A percentile compares a stretch with the other conserved stretches of the same genome.
Conservation (phyloP, 352 stramenopile species). For the Pythium guiyangense region DNA sequence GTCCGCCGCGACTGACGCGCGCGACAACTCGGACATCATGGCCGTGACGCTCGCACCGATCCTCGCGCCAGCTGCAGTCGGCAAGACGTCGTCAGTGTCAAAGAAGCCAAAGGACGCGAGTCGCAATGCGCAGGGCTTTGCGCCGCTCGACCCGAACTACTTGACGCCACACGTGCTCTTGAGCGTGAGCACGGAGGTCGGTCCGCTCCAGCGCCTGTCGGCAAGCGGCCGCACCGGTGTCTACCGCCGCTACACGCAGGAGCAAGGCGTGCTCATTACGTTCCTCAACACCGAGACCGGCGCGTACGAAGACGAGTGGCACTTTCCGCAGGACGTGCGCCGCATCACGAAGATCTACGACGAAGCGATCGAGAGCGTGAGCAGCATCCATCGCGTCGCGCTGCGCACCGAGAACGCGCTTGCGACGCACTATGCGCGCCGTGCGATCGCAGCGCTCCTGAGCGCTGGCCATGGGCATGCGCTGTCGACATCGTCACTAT, state of each 20-base stretch:
- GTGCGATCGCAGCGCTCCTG: constrained; percentile 41
- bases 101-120: constrained; percentile 8
- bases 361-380: constrained; percentile 51
- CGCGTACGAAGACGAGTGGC: constrained; percentile 83
- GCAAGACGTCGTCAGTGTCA: constrained; percentile 15
- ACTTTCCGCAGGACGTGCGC: constrained; percentile 65
- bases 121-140: constrained; percentile 37
- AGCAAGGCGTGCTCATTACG: constrained; percentile 70
- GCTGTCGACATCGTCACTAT: neutral
- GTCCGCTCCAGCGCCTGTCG: constrained; percentile 61
- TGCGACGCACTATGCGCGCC: constrained; percentile 76
- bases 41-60: constrained; percentile 76
- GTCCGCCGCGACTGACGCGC: neutral
- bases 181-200: constrained; percentile 66
- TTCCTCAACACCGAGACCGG: constrained; percentile 86
- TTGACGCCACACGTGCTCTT: constrained; percentile 70
- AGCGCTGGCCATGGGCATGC: constrained; percentile 8
- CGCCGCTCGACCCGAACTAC: constrained; percentile 68
- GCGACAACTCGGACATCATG: constrained; percentile 66
- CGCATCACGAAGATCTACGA: constrained; percentile 81
- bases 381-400: constrained; percentile 75
- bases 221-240: constrained; percentile 66
- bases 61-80: constrained; percentile 33
- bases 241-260: constrained; percentile 44
- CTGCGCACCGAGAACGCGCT: constrained; percentile 77